Base-by-base conservation (phyloP, 2,329 filamentous ascomycete genomes). In the Aspergillus neotritici region DNA sequence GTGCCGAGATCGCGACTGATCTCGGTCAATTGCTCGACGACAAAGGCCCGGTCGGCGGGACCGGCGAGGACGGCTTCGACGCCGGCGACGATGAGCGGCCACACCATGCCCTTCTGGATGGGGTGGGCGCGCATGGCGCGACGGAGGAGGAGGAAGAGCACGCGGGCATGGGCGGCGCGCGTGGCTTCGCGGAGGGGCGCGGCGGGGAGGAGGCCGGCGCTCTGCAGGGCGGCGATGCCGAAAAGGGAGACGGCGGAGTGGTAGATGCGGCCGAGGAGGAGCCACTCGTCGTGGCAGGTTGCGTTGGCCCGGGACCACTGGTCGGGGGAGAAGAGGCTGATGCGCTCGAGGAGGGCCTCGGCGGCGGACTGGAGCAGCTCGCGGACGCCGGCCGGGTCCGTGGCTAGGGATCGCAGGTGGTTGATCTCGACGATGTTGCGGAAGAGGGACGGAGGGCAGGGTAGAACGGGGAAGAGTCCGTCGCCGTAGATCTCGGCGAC, bases 361-460 rank as follows among this genome's bases (percentile, higher is more conserved):
- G 41, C 12, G 32, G 28, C 29, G 12, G 15, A 16, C 11, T 32
- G 28, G 28, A 21, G 8, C 12, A 14, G 16, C 13, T 31, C 25
- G 25, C 32, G 13, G 13, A 11, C 31, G 8, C 11, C 2, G 1
- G 32, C 33, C 6, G 13, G n/a, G 2, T 5, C 9, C 1, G 17
- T 29, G 16, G 31, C 33, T 29, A 40, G 33, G 12, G 31, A 17
- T 8, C 44, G 44, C 11, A 47, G 37, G 12, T 44, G 37, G 21
- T 47, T 47, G 41, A 47, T 37, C 16, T 14, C 16, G 16, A 43
- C 35, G n/a, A 47, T 40, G n/a, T 40, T 16, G 7, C 36, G 9
- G 1, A 47, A 34, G 2, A 47, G 30, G n/a, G 29, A 25, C 1
- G 44, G 44, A 2, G 44, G 44, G 17, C 41, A 47, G 12, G 40